Evolutionary conservation across 1,284 basidiomycete species (phyloP).

Genomic region (Microbotryum lychnidis-dioicae): DNA sequence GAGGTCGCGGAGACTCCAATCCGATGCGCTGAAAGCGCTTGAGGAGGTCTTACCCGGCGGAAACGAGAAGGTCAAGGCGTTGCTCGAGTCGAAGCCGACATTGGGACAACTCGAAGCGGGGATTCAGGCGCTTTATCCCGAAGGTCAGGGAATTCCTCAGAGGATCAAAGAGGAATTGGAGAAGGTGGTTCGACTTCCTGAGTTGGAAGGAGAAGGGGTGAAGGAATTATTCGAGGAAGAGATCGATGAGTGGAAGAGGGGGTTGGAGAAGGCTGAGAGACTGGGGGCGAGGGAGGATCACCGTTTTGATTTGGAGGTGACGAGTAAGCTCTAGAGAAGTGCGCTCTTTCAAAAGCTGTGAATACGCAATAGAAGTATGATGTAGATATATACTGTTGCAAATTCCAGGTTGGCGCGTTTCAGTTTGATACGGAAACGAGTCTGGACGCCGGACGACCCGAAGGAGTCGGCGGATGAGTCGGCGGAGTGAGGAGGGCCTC

Average conservation of each 20-base stretch:
- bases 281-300: constrained; percentile 6
- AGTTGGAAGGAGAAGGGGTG: not conserved
- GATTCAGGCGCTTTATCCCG: not conserved
- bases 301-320: constrained; percentile 1
- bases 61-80: not conserved
- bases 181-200: not conserved
- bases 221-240: constrained; percentile 11
- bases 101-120: constrained; percentile 1
- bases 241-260: constrained; percentile 5
- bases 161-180: not conserved
- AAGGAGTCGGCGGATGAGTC: too few species aligned
- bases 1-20: constrained; percentile 32
- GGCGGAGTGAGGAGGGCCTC: too few species aligned
- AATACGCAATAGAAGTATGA: too few species aligned
- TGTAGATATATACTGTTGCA: too few species aligned
- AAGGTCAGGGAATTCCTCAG: not conserved
- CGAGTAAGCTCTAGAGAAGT: not conserved
- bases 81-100: constrained; percentile 19
- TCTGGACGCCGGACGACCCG: too few species aligned
- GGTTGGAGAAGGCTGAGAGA: constrained; percentile 4
- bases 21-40: constrained; percentile 7
- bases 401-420: too few species aligned
- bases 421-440: too few species aligned
- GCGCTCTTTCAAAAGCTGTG: too few species aligned
- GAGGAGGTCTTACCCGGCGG: not conserved